Conservation (phyloP, 176 grass and related monocot species). For the Aegilops umbellulata region DNA sequence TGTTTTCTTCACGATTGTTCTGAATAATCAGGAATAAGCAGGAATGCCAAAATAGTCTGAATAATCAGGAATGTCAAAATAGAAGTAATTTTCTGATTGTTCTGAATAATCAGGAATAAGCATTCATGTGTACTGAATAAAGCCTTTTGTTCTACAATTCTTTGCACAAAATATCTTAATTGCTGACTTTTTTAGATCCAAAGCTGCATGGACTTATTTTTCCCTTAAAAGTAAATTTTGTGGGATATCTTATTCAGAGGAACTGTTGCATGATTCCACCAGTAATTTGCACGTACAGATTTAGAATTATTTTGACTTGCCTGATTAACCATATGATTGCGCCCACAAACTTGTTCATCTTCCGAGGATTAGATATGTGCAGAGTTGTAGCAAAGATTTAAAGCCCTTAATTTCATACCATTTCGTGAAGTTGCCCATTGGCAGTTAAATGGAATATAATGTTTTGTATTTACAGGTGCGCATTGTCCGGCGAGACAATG, state of each 20-base stretch:
- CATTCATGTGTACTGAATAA: too few species aligned
- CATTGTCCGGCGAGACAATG: conserved; percentile 78
- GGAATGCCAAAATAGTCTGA: too few species aligned
- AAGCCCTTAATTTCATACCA: background rate
- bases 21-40: too few species aligned
- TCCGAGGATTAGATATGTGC: background rate
- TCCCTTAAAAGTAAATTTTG: too few species aligned
- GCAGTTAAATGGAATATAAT: background rate
- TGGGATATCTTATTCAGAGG: background rate
- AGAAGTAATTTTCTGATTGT: too few species aligned
- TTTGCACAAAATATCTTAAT: too few species aligned
- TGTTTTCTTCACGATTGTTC: too few species aligned
- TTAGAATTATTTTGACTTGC: background rate
- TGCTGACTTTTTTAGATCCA: too few species aligned
- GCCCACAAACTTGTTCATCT: background rate
- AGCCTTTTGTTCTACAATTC: too few species aligned
- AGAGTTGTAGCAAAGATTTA: conserved; percentile 2
- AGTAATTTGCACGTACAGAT: background rate
- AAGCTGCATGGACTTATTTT: too few species aligned
- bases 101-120: too few species aligned
- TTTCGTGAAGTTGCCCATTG: background rate
- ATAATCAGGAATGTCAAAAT: too few species aligned
- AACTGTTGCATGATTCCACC: background rate
- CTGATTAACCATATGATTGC: background rate
- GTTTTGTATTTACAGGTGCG: conserved; percentile 51